These are phyloP conservation scores for Ricinus communis DNA, from an alignment of 345 rosid genomes.

Conservation along the genomic window DNA sequence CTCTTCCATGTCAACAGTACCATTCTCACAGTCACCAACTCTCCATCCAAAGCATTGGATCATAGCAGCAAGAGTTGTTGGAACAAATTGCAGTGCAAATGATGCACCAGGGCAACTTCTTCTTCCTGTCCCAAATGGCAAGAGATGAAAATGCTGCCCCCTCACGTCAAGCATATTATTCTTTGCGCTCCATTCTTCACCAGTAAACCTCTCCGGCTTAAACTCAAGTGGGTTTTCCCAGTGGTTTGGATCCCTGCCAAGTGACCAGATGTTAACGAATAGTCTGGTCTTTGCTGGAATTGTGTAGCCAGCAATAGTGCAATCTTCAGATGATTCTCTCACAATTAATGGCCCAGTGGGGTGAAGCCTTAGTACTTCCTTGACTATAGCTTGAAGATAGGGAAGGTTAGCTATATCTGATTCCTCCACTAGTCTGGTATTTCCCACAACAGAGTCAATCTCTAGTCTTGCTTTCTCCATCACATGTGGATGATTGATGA, in stretches of 20 bases:
- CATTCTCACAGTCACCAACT: slow-evolving; percentile 12
- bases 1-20: slow-evolving; percentile 33
- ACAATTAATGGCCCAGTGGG: slow-evolving; percentile 40
- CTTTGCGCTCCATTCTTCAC: slow-evolving; percentile 20
- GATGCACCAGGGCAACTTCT: slow-evolving; percentile 50
- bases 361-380: slow-evolving; percentile 70
- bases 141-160: slow-evolving; percentile 29
- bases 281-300: slow-evolving; percentile 26
- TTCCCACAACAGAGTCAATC: slow-evolving; percentile 57
- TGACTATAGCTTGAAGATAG: slow-evolving; percentile 60
- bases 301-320: slow-evolving; percentile 16
- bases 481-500: slow-evolving; percentile 59
- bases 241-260: slow-evolving; percentile 26
- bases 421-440: slow-evolving; percentile 51
- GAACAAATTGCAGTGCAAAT: slow-evolving; percentile 35
- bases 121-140: slow-evolving; percentile 48
- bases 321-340: slow-evolving; percentile 20
- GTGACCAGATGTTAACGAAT: slow-evolving; percentile 27
- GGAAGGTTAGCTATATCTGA: slow-evolving; percentile 55
- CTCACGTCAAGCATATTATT: slow-evolving; percentile 28
- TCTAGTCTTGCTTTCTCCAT: slow-evolving; percentile 57
- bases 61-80: slow-evolving; percentile 34
- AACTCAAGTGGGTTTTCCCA: slow-evolving; percentile 29
- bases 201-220: slow-evolving; percentile 22
- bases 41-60: slow-evolving; percentile 46